Evolutionary conservation across 352 stramenopile species (phyloP), one percentile per base, ranked within the genome.

Genomic region (Phytopythium ostracodes): DNA sequence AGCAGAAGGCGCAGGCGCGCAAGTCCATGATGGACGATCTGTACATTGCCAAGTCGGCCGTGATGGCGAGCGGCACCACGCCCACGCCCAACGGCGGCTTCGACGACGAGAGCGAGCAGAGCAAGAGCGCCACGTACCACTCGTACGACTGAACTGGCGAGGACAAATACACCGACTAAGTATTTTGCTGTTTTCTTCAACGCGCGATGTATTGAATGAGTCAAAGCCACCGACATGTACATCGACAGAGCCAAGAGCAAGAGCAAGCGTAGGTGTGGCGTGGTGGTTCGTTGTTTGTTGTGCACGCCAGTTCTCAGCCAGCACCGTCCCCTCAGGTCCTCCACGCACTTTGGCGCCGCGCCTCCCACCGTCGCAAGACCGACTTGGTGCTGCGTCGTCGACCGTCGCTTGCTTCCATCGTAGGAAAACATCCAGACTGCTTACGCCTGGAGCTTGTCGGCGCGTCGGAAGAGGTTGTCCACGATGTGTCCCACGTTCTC

Each of bases 401-500:
- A 38, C 33, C 33, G 10, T 38, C 33, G 33, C 33, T 38, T 11
- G 10, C 42, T 22, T 47, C 42, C 42, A 24, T 14, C 18, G 8
- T 2, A 1, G 20, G 17, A 35, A 24, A 22, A 38, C 25, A 22
- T 44, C 25, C 31, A 20, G 24, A 27, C 36, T 15, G 24, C 31
- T 65, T 84, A 95, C 65, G 73, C 80, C 24, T 92, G 85, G 56
- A 95, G 79, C 73, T 95, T 93, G 22, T 95, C 87, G 27, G 81
- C 81, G 43, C 80, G 84, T 61, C 79, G 76, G 77, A 98, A 99
- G 24, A 99, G 76, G 56, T 89, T 98, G 71, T 98, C 94, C 55
- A 99, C 96, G 31, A 99, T 97, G 65, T 92, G 81, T 60, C 97
- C 96, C 64, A 99, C 96, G 67, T 99, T 98, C 56, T 96, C 84